A percentile compares a stretch with the other conserved stretches of the same genome.
Evolutionary conservation across 2,329 filamentous ascomycete species (phyloP).

Genomic region (Cladosporium cucumerinum): DNA sequence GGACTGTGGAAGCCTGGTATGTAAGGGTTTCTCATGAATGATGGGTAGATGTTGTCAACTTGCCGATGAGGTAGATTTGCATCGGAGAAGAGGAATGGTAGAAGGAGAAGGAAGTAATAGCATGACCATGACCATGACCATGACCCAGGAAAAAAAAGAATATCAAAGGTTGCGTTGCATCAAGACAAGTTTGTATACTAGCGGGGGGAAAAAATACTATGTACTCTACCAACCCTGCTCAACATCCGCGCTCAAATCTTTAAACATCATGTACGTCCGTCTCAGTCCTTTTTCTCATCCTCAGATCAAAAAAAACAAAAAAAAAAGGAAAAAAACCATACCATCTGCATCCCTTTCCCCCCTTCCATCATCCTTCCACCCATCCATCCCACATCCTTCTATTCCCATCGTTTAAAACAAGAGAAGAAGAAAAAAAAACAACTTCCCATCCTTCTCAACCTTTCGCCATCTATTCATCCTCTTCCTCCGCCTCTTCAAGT

Average conservation of each 20-base stretch:
- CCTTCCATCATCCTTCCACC: background rate
- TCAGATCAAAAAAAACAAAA: background rate
- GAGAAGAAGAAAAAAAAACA: no score
- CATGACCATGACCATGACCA: background rate
- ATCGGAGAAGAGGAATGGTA: background rate
- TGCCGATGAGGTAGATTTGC: background rate
- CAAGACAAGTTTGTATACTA: background rate
- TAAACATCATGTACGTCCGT: background rate
- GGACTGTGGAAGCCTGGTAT: background rate
- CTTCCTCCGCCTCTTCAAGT: constrained; percentile 55
- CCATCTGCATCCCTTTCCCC: background rate
- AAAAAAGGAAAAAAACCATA: no score
- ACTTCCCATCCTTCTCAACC: no score
- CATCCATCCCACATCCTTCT: background rate
- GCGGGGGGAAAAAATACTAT: background rate
- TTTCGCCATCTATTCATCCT: constrained; percentile 40
- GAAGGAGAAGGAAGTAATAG: background rate
- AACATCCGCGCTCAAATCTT: background rate
- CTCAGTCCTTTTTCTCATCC: background rate
- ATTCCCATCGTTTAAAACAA: background rate
- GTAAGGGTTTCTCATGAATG: background rate
- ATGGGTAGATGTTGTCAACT: background rate
- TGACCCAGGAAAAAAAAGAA: background rate
- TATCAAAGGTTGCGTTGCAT: background rate
- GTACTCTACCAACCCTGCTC: background rate